Base-by-base conservation (phyloP, 768 basidiomycete genomes). In the Xerocomus potaroensis region DNA sequence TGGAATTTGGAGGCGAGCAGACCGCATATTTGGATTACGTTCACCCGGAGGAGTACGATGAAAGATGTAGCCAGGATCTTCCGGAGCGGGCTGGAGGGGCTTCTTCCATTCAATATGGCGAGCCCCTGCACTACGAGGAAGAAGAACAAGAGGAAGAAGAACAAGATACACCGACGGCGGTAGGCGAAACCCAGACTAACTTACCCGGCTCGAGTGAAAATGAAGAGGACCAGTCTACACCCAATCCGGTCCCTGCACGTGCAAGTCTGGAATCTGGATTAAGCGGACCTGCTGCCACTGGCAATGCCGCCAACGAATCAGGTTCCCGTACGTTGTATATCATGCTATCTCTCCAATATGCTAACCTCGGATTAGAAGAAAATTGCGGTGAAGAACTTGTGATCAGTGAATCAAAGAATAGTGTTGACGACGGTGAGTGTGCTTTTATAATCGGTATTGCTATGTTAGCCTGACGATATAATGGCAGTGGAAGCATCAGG, bases 31-130 rank as follows among this genome's bases (percentile, higher is more conserved):
- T 60, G 16, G 66, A 70, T 26, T 58, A 64, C 34, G 57, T 54
- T 37, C 63, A 69, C 22, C 47, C 54, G 3, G 67, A 62, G 40
- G 72, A 72, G 19, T 66, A 68, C 45, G 66, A 69, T 21, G 67
- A 68, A 29, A 58, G 51, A 33, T 68, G 64, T 23, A 66, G 64
- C 19, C 72, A 71, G 23, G 66, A 63, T 23, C 57, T 67, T 11
- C 56, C 57, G 0, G 70, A 72, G 38, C 61, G 58, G 29, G 50
- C 58, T 0, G 61, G 55, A 8, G 59, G 47, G 1, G 48, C 45
- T 4, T 35, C 48, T 19, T 41, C 44, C 18, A 24, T 39, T 8
- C 58, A 54, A 41, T 55, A 57, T 10, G 55, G 48, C 29, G 56
- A 61, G 39, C 42, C 47, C 34, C 41, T 16, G 11, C 59, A 57